Evolutionary conservation across 345 rosid genomes (phyloP).

Genomic region (Pugionium dolabratum): DNA sequence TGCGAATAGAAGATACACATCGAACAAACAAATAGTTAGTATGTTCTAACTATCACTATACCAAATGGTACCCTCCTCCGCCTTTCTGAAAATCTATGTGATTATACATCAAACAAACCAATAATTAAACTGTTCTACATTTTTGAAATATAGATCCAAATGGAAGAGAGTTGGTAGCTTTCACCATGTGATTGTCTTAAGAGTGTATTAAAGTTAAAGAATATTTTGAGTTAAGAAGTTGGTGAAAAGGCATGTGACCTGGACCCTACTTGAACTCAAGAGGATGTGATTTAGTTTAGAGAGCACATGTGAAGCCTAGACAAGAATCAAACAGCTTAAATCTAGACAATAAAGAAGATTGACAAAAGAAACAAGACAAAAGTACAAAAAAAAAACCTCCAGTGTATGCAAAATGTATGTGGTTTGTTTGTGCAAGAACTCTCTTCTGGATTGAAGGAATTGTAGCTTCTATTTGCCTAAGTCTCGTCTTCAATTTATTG

Average conservation of each 20-base stretch:
- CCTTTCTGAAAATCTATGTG: no score
- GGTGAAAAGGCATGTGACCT: slow-evolving; percentile 40
- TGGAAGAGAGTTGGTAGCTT: no score
- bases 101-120: no score
- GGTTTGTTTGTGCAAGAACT: slow-evolving; percentile 73
- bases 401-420: slow-evolving; percentile 87
- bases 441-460: slow-evolving; percentile 78
- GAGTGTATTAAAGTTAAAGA: no score
- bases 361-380: slow-evolving; percentile 51
- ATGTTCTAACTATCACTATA: no score
- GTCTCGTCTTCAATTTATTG: slow-evolving; percentile 63
- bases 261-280: slow-evolving; percentile 33
- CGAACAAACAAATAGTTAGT: no score
- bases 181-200: no score
- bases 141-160: no score
- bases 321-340: slow-evolving; percentile 9
- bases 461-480: slow-evolving; percentile 70
- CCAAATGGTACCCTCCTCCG: no score
- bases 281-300: slow-evolving; percentile 37
- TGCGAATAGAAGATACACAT: no score
- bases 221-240: slow-evolving; percentile 40
- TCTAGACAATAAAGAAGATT: slow-evolving; percentile 37
- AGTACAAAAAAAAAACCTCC: slow-evolving; percentile 57
- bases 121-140: no score
- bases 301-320: slow-evolving; percentile 47